phyloP scores from a whole-genome alignment of 495 filamentous ascomycete species.

The Coniosporium apollinis region DNA sequence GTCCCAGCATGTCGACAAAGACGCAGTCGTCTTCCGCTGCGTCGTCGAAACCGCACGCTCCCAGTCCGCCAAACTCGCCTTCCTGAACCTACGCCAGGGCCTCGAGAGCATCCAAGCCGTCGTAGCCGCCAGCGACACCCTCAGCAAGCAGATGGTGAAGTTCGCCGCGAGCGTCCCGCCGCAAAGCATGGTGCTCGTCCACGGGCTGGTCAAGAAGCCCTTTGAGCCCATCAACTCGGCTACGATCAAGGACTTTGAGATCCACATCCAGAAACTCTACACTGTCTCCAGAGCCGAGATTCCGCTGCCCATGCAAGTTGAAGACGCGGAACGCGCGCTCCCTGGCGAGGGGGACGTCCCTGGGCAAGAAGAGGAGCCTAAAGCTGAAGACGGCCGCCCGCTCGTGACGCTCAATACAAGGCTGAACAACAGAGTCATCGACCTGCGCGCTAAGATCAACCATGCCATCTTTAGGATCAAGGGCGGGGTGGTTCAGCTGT shows the following conservation, averaged over 20 bases:
- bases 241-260: slow-evolving; percentile 55
- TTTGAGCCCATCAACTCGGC: slow-evolving; percentile 64
- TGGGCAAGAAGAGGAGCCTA: slow-evolving; percentile 12
- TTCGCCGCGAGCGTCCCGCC: slow-evolving; percentile 63
- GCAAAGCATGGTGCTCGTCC: slow-evolving; percentile 66
- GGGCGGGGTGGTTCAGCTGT: slow-evolving; percentile 21
- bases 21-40: slow-evolving; percentile 20
- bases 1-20: slow-evolving; percentile 7
- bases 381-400: slow-evolving; percentile 18
- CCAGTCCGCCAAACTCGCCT: slow-evolving; percentile 28
- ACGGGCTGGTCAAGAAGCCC: slow-evolving; percentile 57
- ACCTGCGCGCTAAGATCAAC: slow-evolving; percentile 25
- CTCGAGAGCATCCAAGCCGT: slow-evolving; percentile 25
- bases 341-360: slow-evolving; percentile 21
- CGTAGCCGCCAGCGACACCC: slow-evolving; percentile 26
- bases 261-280: slow-evolving; percentile 67
- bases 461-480: slow-evolving; percentile 29
- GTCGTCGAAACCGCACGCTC: slow-evolving; percentile 25
- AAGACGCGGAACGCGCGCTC: slow-evolving; percentile 24
- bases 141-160: slow-evolving; percentile 72
- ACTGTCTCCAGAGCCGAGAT: slow-evolving; percentile 47
- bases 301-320: slow-evolving; percentile 44
- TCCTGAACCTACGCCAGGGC: slow-evolving; percentile 25
- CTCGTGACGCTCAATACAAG: slow-evolving; percentile 25
- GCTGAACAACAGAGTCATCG: slow-evolving; percentile 28